Conservation (phyloP, 2,329 filamentous ascomycete species). For the Diaporthe sp. region DNA sequence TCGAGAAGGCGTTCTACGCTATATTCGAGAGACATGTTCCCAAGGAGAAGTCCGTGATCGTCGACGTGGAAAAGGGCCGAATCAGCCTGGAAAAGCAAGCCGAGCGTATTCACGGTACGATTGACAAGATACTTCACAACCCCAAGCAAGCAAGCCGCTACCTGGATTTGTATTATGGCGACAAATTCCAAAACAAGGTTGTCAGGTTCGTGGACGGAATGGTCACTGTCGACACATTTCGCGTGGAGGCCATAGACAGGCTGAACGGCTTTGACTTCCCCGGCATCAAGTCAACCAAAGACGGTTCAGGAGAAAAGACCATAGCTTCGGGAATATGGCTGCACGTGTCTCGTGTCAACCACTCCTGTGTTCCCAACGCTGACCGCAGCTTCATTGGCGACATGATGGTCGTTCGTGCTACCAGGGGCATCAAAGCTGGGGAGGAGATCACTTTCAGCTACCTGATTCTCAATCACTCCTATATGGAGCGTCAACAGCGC, state of each 20-base stretch:
- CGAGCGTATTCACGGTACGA: slow-evolving; percentile 1
- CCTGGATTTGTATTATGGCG: slow-evolving; percentile 41
- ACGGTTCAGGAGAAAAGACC: not conserved
- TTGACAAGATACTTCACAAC: slow-evolving; percentile 42
- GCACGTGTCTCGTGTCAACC: slow-evolving; percentile 48
- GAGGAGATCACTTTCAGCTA: slow-evolving; percentile 52
- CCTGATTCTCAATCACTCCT: not conserved
- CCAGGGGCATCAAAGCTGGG: slow-evolving; percentile 51
- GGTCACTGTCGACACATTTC: slow-evolving; percentile 42
- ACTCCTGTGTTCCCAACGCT: slow-evolving; percentile 50
- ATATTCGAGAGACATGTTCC: not conserved
- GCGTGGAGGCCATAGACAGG: slow-evolving; percentile 38
- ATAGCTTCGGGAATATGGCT: slow-evolving; percentile 46
- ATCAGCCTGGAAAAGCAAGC: not conserved
- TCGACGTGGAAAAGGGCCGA: slow-evolving; percentile 5
- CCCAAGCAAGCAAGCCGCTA: slow-evolving; percentile 38
- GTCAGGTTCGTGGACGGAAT: slow-evolving; percentile 37
- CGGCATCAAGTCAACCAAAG: not conserved
- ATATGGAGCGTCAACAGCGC: not conserved
- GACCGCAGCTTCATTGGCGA: slow-evolving; percentile 50
- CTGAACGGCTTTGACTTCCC: slow-evolving; percentile 42
- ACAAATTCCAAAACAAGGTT: slow-evolving; percentile 32
- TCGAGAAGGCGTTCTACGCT: slow-evolving; percentile 53
- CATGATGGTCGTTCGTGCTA: slow-evolving; percentile 52
- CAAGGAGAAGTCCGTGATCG: not conserved